Conservation (phyloP, 768 basidiomycete species). For the Mycena galopus region DNA sequence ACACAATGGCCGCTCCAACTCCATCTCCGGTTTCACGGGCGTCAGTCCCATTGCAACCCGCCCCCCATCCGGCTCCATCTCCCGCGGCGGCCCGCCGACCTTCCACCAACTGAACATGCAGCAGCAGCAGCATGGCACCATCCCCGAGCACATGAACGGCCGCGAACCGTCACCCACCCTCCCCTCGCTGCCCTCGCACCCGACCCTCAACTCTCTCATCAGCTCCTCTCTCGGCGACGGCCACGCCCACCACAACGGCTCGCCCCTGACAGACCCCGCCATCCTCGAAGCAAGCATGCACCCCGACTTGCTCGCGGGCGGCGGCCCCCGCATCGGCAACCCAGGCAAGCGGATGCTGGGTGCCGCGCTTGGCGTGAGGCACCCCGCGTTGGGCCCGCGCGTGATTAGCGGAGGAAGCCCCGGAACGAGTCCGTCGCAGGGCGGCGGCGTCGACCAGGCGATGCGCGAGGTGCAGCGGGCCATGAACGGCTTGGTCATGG, state of each 20-base stretch:
- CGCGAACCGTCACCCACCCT: constrained; percentile 88
- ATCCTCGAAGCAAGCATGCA: constrained; percentile 72
- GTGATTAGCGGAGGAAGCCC: constrained; percentile 59
- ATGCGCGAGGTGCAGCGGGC: constrained; percentile 81
- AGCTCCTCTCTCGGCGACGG: constrained; percentile 75
- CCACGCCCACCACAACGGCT: constrained; percentile 55
- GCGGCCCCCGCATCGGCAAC: constrained; percentile 87
- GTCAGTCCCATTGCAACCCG: constrained; percentile 53
- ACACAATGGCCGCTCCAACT: constrained; percentile 77
- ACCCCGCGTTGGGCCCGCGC: constrained; percentile 79
- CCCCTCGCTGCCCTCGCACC: constrained; percentile 84
- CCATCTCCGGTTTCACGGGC: constrained; percentile 73
- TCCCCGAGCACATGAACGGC: constrained; percentile 62
- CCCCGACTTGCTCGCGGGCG: constrained; percentile 52
- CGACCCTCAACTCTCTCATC: constrained; percentile 88
- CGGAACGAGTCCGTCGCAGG: constrained; percentile 55
- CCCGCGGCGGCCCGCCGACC: constrained; percentile 49
- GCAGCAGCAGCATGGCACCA: constrained; percentile 44
- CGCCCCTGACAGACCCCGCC: constrained; percentile 72
- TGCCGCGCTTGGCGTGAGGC: constrained; percentile 85
- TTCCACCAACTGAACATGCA: constrained; percentile 53
- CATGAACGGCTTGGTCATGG: constrained; percentile 80
- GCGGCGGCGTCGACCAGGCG: constrained; percentile 63
- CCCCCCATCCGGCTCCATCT: constrained; percentile 49
- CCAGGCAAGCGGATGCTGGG: constrained; percentile 93